phyloP scores from a whole-genome alignment of 202 grass and related monocot species.

The Panicum virgatum region DNA sequence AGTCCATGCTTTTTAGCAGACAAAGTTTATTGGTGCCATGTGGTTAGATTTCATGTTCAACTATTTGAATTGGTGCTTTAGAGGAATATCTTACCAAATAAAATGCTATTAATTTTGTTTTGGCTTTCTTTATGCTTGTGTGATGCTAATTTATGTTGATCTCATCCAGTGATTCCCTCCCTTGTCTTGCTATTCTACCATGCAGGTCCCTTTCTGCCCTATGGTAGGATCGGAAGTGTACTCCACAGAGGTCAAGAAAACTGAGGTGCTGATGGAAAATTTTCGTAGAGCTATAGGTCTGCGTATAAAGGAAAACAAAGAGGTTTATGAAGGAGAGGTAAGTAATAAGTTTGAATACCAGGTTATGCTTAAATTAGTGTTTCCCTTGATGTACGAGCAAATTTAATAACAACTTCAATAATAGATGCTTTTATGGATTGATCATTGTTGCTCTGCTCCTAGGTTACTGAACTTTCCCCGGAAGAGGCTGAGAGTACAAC shows the following conservation, averaged over 20 bases:
- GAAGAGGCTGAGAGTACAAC: constrained; percentile 84
- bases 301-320: constrained; percentile 98
- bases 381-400: neutral
- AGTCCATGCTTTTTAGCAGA: neutral
- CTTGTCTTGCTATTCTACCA: constrained; percentile 4
- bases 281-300: constrained; percentile 88
- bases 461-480: constrained; percentile 96
- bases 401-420: neutral
- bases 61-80: constrained; percentile 13
- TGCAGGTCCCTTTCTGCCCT: constrained; percentile 93
- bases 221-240: constrained; percentile 99
- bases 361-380: constrained; percentile 23
- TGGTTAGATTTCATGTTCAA: neutral
- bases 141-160: constrained; percentile 4
- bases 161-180: constrained; percentile 27
- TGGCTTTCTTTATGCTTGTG: neutral
- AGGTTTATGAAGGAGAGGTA: constrained; percentile 98
- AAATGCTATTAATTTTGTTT: neutral
- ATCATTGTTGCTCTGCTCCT: constrained; percentile 25
- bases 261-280: constrained; percentile 93
- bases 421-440: constrained; percentile 6
- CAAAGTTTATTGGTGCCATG: neutral
- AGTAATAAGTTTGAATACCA: neutral
- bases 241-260: constrained; percentile 98
- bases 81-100: neutral